Conservation (phyloP, 148 eudicot genomes). For the Rhododendron henanense region DNA sequence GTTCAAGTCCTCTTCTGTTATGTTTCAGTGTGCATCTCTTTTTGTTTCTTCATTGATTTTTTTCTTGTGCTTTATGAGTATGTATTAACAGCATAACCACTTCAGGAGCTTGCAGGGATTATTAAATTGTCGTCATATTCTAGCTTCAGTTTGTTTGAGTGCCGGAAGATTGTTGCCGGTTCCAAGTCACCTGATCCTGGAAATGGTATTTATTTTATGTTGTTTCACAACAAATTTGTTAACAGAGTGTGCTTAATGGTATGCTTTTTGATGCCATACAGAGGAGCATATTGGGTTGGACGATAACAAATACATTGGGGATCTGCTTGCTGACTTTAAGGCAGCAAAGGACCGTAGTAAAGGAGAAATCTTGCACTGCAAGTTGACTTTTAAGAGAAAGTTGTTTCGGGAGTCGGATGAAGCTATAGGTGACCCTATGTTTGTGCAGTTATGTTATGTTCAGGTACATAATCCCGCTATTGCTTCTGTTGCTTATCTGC, state of each 20-base stretch:
- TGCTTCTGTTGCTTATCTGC: background rate
- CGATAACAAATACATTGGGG: conserved; percentile 95
- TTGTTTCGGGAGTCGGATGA: conserved; percentile 97
- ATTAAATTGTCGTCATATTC: conserved; percentile 80
- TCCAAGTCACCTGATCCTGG: conserved; percentile 88
- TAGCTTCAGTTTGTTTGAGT: conserved; percentile 94
- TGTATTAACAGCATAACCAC: conserved; percentile 13
- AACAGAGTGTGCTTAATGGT: background rate
- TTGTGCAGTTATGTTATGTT: conserved; percentile 92
- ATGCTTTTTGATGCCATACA: conserved; percentile 23
- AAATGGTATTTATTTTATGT: conserved; percentile 51
- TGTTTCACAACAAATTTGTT: background rate
- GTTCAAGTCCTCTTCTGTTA: background rate
- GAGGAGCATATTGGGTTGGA: conserved; percentile 94
- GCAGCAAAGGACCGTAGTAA: conserved; percentile 92
- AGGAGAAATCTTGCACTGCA: conserved; percentile 94
- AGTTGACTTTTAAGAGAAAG: conserved; percentile 87
- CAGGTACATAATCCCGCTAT: conserved; percentile 45
- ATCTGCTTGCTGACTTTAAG: conserved; percentile 89
- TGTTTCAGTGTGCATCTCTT: background rate
- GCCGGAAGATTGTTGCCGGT: conserved; percentile 80
- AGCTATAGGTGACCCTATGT: conserved; percentile 92
- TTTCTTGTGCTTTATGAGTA: background rate
- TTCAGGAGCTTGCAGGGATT: conserved; percentile 93
- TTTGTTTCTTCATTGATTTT: background rate